Evolutionary conservation across 1,139 yeast species (phyloP), one percentile per base, ranked within the genome.

Genomic region (Debaryomyces sp.): DNA sequence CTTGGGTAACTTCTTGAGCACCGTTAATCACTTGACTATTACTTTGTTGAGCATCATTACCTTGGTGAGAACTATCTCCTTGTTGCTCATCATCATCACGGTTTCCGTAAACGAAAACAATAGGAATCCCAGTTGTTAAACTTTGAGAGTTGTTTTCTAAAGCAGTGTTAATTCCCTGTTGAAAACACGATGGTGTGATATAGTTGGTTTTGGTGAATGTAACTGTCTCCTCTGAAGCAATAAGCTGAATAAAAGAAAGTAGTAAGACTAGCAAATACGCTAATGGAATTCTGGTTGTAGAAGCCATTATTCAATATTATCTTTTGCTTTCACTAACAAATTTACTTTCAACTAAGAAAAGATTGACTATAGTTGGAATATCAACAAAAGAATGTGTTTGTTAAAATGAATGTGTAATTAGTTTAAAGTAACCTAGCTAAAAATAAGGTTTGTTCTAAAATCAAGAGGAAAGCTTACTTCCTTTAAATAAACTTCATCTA

Each of bases 161-260:
- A 9, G 64, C 60, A n/a, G 60, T 53, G 22, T 54, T 53, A 26
- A 67, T 57, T 15, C 59, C 58, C 22, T 55, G 48, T 44, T 60
- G 45, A 49, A 71, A 61, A 54, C 71, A 68, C 8, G 56, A 61
- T 13, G 71, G 71, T 23, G 68, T 61, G 27, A 70, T 57, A 49
- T 65, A 65, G 47, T 67, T 67, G 4, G 76, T 70, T 21, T 63
- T 57, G 2, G 75, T 71, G 45, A 66, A 56, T 4, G 73, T 66
- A 37, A 57, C 54, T 12, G 57, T 56, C 37, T 56, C 57, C 23
- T 60, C 63, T 13, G 59, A 38, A 6, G 37, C 36, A 30, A 30
- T 30, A 15, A 30, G 29, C 12, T 32, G 43, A 12, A 30, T 6
- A 41, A 41, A n/a, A 1, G 43, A 18, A 41, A 32, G n/a, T 7